Percentiles rank a stretch among this genome's conserved stretches.
Evolutionary conservation across 1,139 yeast species (phyloP).

Genomic region (Suhomyces yuchorum): DNA sequence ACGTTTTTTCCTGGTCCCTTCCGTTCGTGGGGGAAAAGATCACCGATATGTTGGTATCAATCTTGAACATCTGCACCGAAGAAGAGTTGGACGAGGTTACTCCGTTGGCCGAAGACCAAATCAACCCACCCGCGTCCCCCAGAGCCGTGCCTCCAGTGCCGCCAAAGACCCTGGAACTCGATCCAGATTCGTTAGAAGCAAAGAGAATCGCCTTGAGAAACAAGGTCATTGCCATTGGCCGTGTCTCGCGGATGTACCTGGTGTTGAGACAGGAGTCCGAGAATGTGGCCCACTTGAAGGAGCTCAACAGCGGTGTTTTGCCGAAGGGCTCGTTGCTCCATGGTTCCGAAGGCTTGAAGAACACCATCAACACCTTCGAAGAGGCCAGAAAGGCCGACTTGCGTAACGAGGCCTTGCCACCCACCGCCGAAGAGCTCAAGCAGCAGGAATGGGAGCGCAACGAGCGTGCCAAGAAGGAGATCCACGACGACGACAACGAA

Average conservation of each 20-base stretch:
- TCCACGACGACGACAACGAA: slow-evolving; percentile 40
- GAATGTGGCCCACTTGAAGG: slow-evolving; percentile 78
- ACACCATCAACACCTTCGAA: slow-evolving; percentile 73
- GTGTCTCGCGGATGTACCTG: slow-evolving; percentile 91
- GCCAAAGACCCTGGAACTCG: slow-evolving; percentile 7
- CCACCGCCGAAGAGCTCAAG: slow-evolving; percentile 61
- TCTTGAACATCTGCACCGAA: slow-evolving; percentile 90
- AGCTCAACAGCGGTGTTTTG: slow-evolving; percentile 61
- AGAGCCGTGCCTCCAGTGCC: slow-evolving; percentile 10
- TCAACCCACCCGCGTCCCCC: slow-evolving; percentile 7
- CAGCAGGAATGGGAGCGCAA: slow-evolving; percentile 49
- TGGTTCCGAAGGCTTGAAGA: slow-evolving; percentile 79
- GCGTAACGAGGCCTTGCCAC: slow-evolving; percentile 87
- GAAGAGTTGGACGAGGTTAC: slow-evolving; percentile 87
- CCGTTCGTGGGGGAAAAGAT: slow-evolving; percentile 98
- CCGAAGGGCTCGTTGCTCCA: slow-evolving; percentile 88
- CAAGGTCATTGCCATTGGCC: slow-evolving; percentile 91
- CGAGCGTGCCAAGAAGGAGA: slow-evolving; percentile 42
- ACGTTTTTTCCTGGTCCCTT: slow-evolving; percentile 94
- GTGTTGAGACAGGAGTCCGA: slow-evolving; percentile 89
- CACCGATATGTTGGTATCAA: slow-evolving; percentile 89
- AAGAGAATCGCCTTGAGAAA: slow-evolving; percentile 71
- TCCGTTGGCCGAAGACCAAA: slow-evolving; percentile 36
- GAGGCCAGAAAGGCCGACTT: slow-evolving; percentile 84
- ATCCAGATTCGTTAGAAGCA: slow-evolving; percentile 33